Percentiles rank a stretch among this genome's conserved stretches.
Evolutionary conservation across 1,284 basidiomycete species (phyloP).

Genomic region (Porodaedalea pini): DNA sequence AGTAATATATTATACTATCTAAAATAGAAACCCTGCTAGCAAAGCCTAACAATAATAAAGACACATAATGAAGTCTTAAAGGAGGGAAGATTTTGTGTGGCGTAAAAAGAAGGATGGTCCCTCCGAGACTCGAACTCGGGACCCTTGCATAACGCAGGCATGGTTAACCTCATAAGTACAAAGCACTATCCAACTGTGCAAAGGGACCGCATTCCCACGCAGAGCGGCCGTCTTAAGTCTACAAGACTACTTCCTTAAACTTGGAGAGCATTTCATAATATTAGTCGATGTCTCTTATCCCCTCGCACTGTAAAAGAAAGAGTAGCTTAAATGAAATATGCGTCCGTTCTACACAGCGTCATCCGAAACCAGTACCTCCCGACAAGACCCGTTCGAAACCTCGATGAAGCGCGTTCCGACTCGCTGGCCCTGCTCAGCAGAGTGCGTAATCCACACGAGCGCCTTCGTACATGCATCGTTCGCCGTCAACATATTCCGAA

Average conservation of each 20-base stretch:
- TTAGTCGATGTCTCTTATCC: too few species aligned
- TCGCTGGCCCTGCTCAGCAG: slow-evolving; percentile 70
- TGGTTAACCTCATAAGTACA: slow-evolving; percentile 42
- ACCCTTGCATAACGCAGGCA: slow-evolving; percentile 38
- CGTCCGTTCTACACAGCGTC: slow-evolving; percentile 6
- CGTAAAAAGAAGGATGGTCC: slow-evolving; percentile 35
- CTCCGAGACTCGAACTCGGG: slow-evolving; percentile 49
- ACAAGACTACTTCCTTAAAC: too few species aligned
- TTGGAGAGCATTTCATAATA: too few species aligned
- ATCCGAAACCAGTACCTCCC: background rate
- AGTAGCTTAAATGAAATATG: too few species aligned
- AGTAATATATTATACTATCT: too few species aligned
- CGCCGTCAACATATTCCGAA: slow-evolving; percentile 50
- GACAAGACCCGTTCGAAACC: slow-evolving; percentile 10
- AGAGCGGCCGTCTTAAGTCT: too few species aligned
- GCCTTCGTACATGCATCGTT: slow-evolving; percentile 58
- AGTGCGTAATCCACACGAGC: slow-evolving; percentile 85
- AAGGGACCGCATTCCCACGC: slow-evolving; percentile 34
- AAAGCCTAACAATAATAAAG: too few species aligned
- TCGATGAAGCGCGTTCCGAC: slow-evolving; percentile 65
- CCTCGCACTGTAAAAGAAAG: too few species aligned
- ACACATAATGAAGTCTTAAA: too few species aligned
- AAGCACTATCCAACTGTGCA: slow-evolving; percentile 49
- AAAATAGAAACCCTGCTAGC: too few species aligned
- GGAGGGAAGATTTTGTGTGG: too few species aligned